These are phyloP conservation scores for Xylariaceae sp. DNA, from an alignment of 2,329 filamentous ascomycete genomes.

Conservation along the genomic window DNA sequence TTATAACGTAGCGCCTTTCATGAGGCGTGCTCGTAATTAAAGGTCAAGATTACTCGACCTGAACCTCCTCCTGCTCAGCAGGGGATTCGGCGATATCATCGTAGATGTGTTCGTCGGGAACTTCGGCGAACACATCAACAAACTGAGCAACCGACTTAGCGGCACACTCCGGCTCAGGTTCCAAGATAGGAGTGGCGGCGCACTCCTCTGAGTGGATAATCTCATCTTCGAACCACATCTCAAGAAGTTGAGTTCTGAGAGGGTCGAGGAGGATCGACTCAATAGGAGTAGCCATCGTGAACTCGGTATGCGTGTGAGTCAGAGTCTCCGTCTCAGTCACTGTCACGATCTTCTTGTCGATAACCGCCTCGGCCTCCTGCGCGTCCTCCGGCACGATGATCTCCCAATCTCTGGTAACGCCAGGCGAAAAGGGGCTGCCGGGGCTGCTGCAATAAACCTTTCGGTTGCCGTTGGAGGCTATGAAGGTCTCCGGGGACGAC, in stretches of 20 bases:
- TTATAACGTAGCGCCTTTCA: slow-evolving; percentile 4
- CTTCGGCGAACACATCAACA: too few relatives aligned
- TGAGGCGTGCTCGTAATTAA: too few relatives aligned
- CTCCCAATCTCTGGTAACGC: neutral
- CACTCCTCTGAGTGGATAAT: neutral
- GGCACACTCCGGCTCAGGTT: neutral
- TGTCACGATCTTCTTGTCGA: slow-evolving; percentile 21
- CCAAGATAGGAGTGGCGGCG: neutral
- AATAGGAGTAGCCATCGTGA: slow-evolving; percentile 27
- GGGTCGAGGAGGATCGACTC: slow-evolving; percentile 28
- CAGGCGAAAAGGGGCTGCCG: neutral
- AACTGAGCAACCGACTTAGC: neutral
- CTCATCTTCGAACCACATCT: neutral
- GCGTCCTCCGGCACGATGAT: neutral
- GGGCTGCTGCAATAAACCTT: slow-evolving; percentile 22
- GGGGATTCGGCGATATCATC: neutral
- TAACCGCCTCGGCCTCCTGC: slow-evolving; percentile 19
- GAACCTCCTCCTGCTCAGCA: slow-evolving; percentile 2
- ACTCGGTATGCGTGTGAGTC: slow-evolving; percentile 29
- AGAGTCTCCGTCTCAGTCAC: slow-evolving; percentile 27
- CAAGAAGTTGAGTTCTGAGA: slow-evolving; percentile 4
- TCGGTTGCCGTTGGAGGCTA: slow-evolving; percentile 10
- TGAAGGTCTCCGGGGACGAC: neutral
- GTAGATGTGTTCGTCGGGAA: neutral
- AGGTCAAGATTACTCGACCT: neutral